Evolutionary conservation across 176 grass and related monocot genomes (phyloP), one percentile per base, ranked within the genome.

Genomic region (Bolboschoenus planiculmis): DNA sequence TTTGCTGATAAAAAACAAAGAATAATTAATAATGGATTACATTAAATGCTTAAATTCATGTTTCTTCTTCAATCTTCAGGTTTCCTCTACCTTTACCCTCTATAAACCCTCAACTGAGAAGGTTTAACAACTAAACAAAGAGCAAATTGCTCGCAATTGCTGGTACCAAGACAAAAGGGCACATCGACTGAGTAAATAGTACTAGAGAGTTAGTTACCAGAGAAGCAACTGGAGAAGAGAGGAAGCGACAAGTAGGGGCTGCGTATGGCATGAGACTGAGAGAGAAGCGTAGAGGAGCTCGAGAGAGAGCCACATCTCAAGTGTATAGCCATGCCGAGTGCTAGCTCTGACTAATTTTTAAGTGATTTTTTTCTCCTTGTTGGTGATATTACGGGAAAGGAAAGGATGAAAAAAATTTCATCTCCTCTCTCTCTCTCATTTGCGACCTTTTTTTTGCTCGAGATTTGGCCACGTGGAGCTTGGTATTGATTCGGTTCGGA

Each of bases 21-120:
- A 80, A 48, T 0, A 68, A 50, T 33, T 48, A 53, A 20, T 1
- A 14, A 76, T 10, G 18, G 20, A 7, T 71, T 3, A 71, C 24
- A 72, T n/a, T 11, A 23, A 36, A 36, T 54, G 21, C 31, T 66
- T 7, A 76, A 79, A 84, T 87, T 82, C 64, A 89, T 86, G 85
- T 54, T 51, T 81, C 65, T 65, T 66, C 59, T 50, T 79, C 85
- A 87, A 11, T 82, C n/a, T n/a, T n/a, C n/a, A n/a, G n/a, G n/a
- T n/a, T n/a, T n/a, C n/a, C n/a, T n/a, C 68, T 65, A 23, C 35
- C 40, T 89, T 39, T 74, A 72, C 79, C 77, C 53, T 84, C 9
- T 26, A 27, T 4, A 31, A 27, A 56, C 34, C 33, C 24, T 79
- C 84, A 65, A 78, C 54, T 64, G 65, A 36, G 13, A 64, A 64